phyloP scores from a whole-genome alignment of 1,284 basidiomycete genomes.

The Cutaneotrichosporon dermatis region DNA sequence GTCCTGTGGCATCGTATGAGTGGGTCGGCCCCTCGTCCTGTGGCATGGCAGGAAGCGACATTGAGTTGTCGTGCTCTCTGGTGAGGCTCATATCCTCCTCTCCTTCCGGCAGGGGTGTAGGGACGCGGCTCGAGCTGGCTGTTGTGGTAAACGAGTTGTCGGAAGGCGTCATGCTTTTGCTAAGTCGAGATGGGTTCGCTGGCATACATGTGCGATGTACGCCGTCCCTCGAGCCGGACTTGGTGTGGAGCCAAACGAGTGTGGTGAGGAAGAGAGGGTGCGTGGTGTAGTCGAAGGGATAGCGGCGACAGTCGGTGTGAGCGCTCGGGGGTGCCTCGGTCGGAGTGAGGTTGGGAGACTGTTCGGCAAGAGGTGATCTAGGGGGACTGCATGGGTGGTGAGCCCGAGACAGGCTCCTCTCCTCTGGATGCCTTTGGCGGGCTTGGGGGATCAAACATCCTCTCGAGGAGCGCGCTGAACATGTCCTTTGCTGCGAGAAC shows the following conservation, averaged over 20 bases:
- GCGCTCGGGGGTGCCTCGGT: background rate
- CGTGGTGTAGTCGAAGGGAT: background rate
- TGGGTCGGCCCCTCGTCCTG: background rate
- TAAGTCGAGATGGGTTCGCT: conserved; percentile 40
- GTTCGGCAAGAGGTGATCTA: background rate
- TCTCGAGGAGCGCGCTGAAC: conserved; percentile 77
- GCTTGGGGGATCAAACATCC: conserved; percentile 71
- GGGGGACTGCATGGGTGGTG: background rate
- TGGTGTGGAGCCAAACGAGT: conserved; percentile 2
- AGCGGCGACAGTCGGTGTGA: background rate
- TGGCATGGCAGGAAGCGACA: background rate
- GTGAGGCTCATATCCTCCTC: conserved; percentile 4
- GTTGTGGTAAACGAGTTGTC: conserved; percentile 25
- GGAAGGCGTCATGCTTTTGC: conserved; percentile 46
- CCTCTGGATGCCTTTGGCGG: background rate
- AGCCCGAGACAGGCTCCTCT: background rate
- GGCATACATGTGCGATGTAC: conserved; percentile 45
- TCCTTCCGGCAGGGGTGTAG: conserved; percentile 2
- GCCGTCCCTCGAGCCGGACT: conserved; percentile 14
- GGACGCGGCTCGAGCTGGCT: conserved; percentile 1
- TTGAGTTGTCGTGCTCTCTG: conserved; percentile 5
- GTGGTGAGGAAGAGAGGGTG: background rate
- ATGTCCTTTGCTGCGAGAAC: conserved; percentile 59
- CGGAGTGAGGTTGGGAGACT: background rate
- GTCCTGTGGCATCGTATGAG: background rate